These are phyloP conservation scores for Arachnomyces sp. DNA, from an alignment of 2,329 filamentous ascomycete species.

Conservation along the genomic window DNA sequence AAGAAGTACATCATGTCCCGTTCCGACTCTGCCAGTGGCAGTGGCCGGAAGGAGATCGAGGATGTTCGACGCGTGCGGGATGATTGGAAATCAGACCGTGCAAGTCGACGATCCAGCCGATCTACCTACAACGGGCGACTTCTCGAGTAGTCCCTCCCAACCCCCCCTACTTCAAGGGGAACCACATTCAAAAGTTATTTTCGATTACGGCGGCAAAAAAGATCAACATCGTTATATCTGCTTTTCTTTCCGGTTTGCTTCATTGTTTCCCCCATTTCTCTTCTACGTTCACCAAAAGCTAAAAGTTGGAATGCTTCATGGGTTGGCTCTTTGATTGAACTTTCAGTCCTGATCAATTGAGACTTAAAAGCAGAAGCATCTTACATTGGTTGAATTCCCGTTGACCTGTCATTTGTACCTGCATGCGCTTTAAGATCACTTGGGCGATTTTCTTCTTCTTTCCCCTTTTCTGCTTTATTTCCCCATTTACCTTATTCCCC, in stretches of 20 bases:
- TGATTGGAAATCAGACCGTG: slow-evolving; percentile 29
- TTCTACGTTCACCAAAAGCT: slow-evolving; percentile 3
- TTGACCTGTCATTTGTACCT: too few species aligned
- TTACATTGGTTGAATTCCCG: too few species aligned
- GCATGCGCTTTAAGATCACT: too few species aligned
- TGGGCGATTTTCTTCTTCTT: too few species aligned
- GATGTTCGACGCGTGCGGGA: slow-evolving; percentile 25
- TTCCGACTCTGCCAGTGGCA: slow-evolving; percentile 27
- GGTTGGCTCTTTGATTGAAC: too few species aligned
- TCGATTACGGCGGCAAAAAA: neutral
- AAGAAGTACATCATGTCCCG: slow-evolving; percentile 29
- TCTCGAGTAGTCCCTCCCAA: slow-evolving; percentile 8
- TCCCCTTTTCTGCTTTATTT: too few species aligned
- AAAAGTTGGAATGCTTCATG: neutral
- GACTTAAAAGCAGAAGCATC: too few species aligned
- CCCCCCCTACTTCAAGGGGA: slow-evolving; percentile 1
- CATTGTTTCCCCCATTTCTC: slow-evolving; percentile 1
- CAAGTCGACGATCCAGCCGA: slow-evolving; percentile 29
- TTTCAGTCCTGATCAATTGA: too few species aligned
- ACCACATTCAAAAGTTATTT: too few species aligned
- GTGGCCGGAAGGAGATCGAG: slow-evolving; percentile 25
- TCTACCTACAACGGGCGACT: slow-evolving; percentile 28
- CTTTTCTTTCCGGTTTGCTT: neutral
- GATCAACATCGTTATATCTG: neutral
- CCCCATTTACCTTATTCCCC: too few species aligned